Base-by-base conservation (phyloP, 2,329 filamentous ascomycete species). In the Fusarium duplospermum region DNA sequence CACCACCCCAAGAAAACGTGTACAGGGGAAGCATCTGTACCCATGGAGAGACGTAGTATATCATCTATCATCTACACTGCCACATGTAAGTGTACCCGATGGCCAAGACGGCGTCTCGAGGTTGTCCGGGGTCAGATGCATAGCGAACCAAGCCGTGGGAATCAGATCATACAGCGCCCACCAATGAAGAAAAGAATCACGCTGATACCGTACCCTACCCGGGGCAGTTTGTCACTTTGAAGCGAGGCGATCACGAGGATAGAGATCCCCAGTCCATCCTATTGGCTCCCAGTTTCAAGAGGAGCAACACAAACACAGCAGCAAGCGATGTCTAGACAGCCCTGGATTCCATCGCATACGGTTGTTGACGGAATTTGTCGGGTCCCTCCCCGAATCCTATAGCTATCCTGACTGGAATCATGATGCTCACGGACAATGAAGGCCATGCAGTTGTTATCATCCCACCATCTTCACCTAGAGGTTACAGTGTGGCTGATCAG, bases 401-500 rank as follows among this genome's bases (percentile, higher is more conserved):
- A 16, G 29, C 18, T 29, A 35, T 27, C 20, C 16, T 40, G 62
- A 11, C 6, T 24, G 64, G 13, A n/a, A 18, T 14, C 47, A 7
- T n/a, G 16, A 22, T 13, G 6, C 35, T 50, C 35, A 16, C 3
- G n/a, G 42, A 56, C 50, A 40, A 36, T 22, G 29, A 24, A 29
- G 31, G n/a, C 35, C 36, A 13, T 16, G 52, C 27, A 27, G 38
- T 57, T 29, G 11, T 18, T 27, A 38, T 40, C 29, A 45, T 47
- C 18, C 54, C 24, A 52, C 38, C 24, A 50, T 50, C 27, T 27
- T 67, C 35, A 54, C 24, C 47, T 58, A 27, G 27, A 13, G 20
- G 58, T 58, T 47, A 54, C 45, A 60, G 56, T 64, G 63, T 70
- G 67, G 65, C 64, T 69, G 64, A 27, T 24, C 62, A 56, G 47